A percentile compares a stretch with the other conserved stretches of the same genome.
phyloP scores from a whole-genome alignment of 148 eudicot genomes.

The Rhododendron ferrugineum region DNA sequence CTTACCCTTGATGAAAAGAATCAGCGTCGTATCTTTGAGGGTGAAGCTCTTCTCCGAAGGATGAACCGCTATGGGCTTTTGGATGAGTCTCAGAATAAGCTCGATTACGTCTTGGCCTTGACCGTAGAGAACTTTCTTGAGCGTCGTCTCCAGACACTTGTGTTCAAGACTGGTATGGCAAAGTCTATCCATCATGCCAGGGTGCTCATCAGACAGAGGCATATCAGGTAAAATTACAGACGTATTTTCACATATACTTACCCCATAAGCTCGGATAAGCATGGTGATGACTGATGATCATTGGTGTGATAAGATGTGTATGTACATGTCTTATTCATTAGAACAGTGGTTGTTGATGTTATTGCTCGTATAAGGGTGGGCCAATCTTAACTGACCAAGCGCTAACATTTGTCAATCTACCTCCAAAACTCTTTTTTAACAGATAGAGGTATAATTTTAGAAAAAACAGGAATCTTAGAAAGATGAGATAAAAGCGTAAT shows the following conservation, averaged over 20 bases:
- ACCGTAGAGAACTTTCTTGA: constrained; percentile 37
- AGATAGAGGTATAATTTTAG: too few relatives aligned
- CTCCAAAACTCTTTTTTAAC: neutral
- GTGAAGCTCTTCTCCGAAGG: constrained; percentile 34
- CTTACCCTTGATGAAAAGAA: constrained; percentile 37
- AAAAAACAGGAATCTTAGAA: neutral
- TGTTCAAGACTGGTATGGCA: constrained; percentile 38
- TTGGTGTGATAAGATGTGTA: neutral
- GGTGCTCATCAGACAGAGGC: constrained; percentile 35
- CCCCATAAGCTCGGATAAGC: neutral
- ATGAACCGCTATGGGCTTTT: constrained; percentile 33
- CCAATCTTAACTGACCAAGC: neutral
- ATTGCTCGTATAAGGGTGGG: neutral
- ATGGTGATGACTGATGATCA: neutral
- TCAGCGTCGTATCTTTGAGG: constrained; percentile 36
- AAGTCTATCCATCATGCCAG: constrained; percentile 41
- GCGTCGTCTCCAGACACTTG: constrained; percentile 38
- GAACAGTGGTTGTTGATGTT: neutral
- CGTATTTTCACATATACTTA: neutral
- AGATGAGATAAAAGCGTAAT: neutral
- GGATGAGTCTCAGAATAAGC: constrained; percentile 40
- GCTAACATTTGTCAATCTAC: too few relatives aligned
- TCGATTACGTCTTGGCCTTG: constrained; percentile 35
- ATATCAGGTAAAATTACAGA: constrained; percentile 19
- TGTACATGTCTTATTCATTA: neutral